phyloP scores from a whole-genome alignment of 2,329 filamentous ascomycete genomes.

The Nemania sp. region DNA sequence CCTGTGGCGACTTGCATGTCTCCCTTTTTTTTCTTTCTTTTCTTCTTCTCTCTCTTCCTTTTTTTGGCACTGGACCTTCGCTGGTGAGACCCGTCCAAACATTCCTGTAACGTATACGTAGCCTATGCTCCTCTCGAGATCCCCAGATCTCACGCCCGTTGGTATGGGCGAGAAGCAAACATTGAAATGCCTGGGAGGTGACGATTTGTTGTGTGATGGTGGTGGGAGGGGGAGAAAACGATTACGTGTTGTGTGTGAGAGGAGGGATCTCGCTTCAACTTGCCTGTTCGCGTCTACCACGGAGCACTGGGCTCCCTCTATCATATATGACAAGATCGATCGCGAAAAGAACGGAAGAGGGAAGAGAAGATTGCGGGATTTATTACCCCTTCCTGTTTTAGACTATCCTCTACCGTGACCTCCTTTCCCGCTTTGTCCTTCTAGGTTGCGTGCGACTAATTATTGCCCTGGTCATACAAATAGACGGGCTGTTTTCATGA shows the following conservation, averaged over 20 bases:
- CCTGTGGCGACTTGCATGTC: not conserved
- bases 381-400: not conserved
- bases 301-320: not conserved
- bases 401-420: too few relatives aligned
- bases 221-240: not conserved
- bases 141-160: not conserved
- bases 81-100: not conserved
- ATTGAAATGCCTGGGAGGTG: not conserved
- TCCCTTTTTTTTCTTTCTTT: too few relatives aligned
- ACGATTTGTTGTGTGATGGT: not conserved
- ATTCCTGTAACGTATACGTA: not conserved
- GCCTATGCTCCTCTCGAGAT: not conserved
- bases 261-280: not conserved
- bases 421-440: too few relatives aligned
- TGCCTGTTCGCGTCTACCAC: not conserved
- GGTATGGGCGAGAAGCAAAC: not conserved
- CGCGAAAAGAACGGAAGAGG: not conserved
- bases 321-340: not conserved
- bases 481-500: too few relatives aligned
- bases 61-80: not conserved
- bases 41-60: not conserved
- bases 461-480: too few relatives aligned
- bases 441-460: too few relatives aligned
- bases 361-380: not conserved
- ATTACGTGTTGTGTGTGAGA: not conserved